Conservation (phyloP, 2,329 filamentous ascomycete genomes). For the Volutella citrinella region DNA sequence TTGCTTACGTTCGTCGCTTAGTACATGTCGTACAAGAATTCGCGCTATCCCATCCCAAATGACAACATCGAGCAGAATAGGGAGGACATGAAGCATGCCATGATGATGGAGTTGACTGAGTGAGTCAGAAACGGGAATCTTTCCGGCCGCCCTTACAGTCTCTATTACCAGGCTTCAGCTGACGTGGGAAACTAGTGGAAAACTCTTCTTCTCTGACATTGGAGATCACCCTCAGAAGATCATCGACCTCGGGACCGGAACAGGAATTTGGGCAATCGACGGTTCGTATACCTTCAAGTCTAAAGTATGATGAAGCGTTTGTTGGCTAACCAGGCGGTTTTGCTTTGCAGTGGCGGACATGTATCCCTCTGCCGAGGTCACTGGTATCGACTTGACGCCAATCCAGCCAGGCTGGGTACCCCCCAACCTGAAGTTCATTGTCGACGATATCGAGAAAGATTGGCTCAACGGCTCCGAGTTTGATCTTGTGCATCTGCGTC, state of each 20-base stretch:
- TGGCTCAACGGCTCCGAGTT: slow-evolving; percentile 37
- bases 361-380: slow-evolving; percentile 19
- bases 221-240: slow-evolving; percentile 15
- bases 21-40: fast-evolving
- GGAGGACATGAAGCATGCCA: slow-evolving; percentile 29
- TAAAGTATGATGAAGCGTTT: too few relatives aligned
- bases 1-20: slow-evolving; percentile 5
- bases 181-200: slow-evolving; percentile 13
- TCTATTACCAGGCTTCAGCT: fast-evolving
- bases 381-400: slow-evolving; percentile 22
- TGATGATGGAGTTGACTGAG: slow-evolving; percentile 27
- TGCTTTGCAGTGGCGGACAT: slow-evolving; percentile 20
- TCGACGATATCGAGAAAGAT: slow-evolving; percentile 42
- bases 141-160: too few relatives aligned
- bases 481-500: slow-evolving; percentile 23
- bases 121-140: not conserved
- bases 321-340: not conserved
- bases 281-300: too few relatives aligned
- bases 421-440: slow-evolving; percentile 37
- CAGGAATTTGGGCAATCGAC: slow-evolving; percentile 22
- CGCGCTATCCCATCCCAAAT: slow-evolving; percentile 21
- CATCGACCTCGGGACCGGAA: too few relatives aligned
- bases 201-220: slow-evolving; percentile 17
- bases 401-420: slow-evolving; percentile 34
- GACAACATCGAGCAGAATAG: slow-evolving; percentile 25